These are phyloP conservation scores for Phytophthora citrophthora DNA, from an alignment of 352 stramenopile species.

Conservation along the genomic window DNA sequence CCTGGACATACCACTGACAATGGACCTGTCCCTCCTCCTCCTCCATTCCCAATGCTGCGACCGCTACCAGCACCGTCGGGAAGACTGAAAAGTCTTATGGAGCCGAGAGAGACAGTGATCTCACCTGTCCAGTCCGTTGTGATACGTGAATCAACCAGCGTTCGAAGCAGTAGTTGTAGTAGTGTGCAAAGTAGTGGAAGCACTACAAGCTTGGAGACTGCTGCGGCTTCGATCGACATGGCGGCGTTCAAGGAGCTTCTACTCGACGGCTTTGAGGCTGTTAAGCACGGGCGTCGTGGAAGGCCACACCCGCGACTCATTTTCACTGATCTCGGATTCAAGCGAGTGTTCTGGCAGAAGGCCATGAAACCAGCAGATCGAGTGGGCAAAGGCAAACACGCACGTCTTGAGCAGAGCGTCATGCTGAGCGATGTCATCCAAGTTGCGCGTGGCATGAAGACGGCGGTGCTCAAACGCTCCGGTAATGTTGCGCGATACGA, in stretches of 20 bases:
- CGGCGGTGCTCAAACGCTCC: conserved; percentile 76
- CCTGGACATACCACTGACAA: conserved; percentile 2
- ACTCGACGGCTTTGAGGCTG: conserved; percentile 73
- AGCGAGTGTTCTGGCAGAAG: conserved; percentile 86
- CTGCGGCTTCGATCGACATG: conserved; percentile 48
- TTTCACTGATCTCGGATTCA: conserved; percentile 78
- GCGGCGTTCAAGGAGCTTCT: conserved; percentile 67
- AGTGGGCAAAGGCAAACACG: conserved; percentile 65
- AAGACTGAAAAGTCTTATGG: conserved; percentile 15
- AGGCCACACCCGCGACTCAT: conserved; percentile 68
- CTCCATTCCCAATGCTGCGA: conserved; percentile 24
- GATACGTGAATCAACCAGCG: conserved; percentile 14
- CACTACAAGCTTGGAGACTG: conserved; percentile 29
- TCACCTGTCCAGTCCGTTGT: conserved; percentile 10
- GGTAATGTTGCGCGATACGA: conserved; percentile 71
- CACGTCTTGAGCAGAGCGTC: conserved; percentile 76
- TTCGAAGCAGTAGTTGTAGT: conserved; percentile 31
- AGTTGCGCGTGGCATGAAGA: conserved; percentile 81
- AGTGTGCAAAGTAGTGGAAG: conserved; percentile 29
- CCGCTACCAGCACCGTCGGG: conserved; percentile 17
- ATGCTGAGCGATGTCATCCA: conserved; percentile 70
- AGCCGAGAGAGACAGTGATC: conserved; percentile 1
- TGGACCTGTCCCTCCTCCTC: conserved; percentile 18
- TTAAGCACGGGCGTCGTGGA: conserved; percentile 76
- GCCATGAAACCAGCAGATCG: conserved; percentile 39